Conservation (phyloP, 441 rosid genomes). For the Gossypium gossypioides region DNA sequence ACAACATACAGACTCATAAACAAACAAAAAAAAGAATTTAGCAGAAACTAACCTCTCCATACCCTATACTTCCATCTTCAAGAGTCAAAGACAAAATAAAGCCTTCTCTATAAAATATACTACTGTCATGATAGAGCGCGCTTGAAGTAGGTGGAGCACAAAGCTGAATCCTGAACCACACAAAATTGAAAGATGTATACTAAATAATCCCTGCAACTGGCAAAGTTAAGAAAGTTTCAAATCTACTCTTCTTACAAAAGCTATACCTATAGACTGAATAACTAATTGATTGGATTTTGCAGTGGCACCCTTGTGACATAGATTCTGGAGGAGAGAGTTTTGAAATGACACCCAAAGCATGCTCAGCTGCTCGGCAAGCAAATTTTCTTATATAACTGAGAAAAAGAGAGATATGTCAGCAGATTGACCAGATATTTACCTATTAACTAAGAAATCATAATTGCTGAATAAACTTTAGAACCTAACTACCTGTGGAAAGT, state of each 20-base stretch:
- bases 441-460: not conserved
- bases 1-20: not conserved
- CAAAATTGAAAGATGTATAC: slow-evolving; percentile 9
- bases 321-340: slow-evolving; percentile 34
- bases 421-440: slow-evolving; percentile 7
- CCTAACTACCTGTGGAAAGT: slow-evolving; percentile 60
- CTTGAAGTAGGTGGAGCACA: slow-evolving; percentile 61
- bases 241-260: slow-evolving; percentile 5
- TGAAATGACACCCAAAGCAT: slow-evolving; percentile 36
- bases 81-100: slow-evolving; percentile 67
- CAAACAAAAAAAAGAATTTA: slow-evolving; percentile 8
- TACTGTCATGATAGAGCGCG: slow-evolving; percentile 19
- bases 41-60: slow-evolving; percentile 68
- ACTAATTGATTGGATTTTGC: slow-evolving; percentile 47
- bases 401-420: slow-evolving; percentile 25
- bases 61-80: slow-evolving; percentile 76
- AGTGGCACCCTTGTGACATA: slow-evolving; percentile 22
- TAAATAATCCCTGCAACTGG: not conserved
- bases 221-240: not conserved
- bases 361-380: slow-evolving; percentile 54
- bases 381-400: slow-evolving; percentile 54
- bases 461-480: slow-evolving; percentile 10
- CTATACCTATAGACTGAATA: slow-evolving; percentile 68
- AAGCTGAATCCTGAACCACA: slow-evolving; percentile 51
- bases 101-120: slow-evolving; percentile 58